phyloP scores from a whole-genome alignment of 2,329 filamentous ascomycete genomes.

The Fusarium sp. region DNA sequence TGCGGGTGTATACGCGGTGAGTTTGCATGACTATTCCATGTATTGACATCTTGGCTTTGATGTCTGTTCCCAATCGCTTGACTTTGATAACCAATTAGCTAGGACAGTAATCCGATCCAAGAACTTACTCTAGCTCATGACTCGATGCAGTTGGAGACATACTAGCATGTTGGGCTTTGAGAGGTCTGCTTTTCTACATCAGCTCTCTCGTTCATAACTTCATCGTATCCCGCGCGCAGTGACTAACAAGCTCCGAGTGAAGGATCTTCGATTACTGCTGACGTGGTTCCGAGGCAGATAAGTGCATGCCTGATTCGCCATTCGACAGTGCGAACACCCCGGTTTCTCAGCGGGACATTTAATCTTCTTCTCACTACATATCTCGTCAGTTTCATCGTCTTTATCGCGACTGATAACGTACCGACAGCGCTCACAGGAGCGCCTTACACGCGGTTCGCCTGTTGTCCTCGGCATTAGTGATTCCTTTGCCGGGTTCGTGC shows the following conservation, averaged over 20 bases:
- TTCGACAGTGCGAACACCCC: conserved; percentile 32
- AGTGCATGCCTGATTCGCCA: conserved; percentile 25
- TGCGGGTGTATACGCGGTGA: background rate
- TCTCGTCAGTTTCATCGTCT: accelerated
- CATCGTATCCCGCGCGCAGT: accelerated
- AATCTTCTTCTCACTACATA: conserved; percentile 34
- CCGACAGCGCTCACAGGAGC: conserved; percentile 39
- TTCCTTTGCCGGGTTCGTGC: no score
- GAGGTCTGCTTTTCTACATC: background rate
- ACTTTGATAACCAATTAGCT: background rate
- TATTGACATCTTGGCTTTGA: background rate
- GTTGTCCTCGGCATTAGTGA: conserved; percentile 7
- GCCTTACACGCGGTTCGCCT: conserved; percentile 29
- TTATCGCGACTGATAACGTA: background rate
- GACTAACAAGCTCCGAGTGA: conserved; percentile 3
- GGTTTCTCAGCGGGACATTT: conserved; percentile 42
- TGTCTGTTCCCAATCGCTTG: background rate
- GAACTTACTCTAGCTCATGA: background rate
- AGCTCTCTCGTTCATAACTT: background rate
- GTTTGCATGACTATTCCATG: background rate
- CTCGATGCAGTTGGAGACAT: background rate
- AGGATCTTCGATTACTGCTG: background rate
- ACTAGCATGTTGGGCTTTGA: background rate
- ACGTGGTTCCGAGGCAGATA: conserved; percentile 34
- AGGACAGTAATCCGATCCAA: accelerated